Base-by-base conservation (phyloP, 2,329 filamentous ascomycete genomes). In the Cladorrhinum sp. region DNA sequence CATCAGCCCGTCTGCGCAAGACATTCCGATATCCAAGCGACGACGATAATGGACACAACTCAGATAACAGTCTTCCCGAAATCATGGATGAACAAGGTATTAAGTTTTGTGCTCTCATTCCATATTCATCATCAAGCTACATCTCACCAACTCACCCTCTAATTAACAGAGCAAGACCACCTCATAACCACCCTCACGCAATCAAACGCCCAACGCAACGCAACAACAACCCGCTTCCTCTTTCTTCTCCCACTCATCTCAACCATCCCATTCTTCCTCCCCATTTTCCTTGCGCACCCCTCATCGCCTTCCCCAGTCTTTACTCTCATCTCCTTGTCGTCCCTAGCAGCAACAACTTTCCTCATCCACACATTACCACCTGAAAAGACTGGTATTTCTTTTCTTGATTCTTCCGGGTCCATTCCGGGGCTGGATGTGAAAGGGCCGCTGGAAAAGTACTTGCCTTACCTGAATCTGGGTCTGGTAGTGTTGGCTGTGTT, bases 31-130 rank as follows among this genome's bases (percentile, higher is more conserved):
- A 94, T 75, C 89, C 89, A 3, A 75, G 78, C 60, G 86, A 89
- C 68, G 80, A 81, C 64, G 79, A 83, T 60, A 78, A 64, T 12
- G 56, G 42, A 46, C 42, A 63, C 26, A 58, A 57, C 5, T 72
- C 73, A 57, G 79, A 82, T 36, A 79, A 82, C 72, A 75, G 73
- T 23, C 74, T 80, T 28, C 81, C 83, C 12, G 82, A 86, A 66
- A 83, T 86, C 59, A 79, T 95, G 62, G 91, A 95, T 72, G 90
- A 93, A 75, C 83, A 93, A 81, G 88, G 88, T 88, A 72, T n/a
- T n/a, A 28, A 28, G 4, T 57, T 65, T 48, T 23, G 16, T 8
- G 49, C 7, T 46, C 5, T 23, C 16, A 28, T 54, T 23, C 28
- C 26, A 4, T 9, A 28, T 2, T 1, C 18, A 36, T n/a, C n/a